These are phyloP conservation scores for Penicillium alfredii DNA, from an alignment of 495 filamentous ascomycete species.

Conservation along the genomic window DNA sequence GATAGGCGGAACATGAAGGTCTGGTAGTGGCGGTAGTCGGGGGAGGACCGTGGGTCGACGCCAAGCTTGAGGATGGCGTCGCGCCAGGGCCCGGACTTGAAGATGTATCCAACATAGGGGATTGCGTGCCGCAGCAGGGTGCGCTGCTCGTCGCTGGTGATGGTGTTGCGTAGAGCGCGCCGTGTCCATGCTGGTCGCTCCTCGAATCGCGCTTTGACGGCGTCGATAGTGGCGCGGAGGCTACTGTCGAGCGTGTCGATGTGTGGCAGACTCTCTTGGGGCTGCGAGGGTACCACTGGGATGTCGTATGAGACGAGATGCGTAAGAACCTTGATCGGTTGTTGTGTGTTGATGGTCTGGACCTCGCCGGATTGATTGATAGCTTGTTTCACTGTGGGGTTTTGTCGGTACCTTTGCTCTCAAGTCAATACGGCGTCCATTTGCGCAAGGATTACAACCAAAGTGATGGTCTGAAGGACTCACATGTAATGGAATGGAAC, in stretches of 20 bases:
- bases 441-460: too few relatives aligned
- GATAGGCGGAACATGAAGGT: conserved; percentile 71
- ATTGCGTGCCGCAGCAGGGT: conserved; percentile 57
- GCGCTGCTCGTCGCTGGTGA: conserved; percentile 42
- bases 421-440: too few relatives aligned
- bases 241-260: conserved; percentile 39
- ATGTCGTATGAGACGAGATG: conserved; percentile 60
- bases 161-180: conserved; percentile 63
- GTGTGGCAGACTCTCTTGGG: conserved; percentile 44
- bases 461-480: conserved; percentile 6
- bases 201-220: conserved; percentile 55
- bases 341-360: conserved; percentile 48
- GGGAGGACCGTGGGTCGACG: conserved; percentile 72
- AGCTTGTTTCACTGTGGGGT: conserved; percentile 49
- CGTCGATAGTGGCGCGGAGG: conserved; percentile 53
- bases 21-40: conserved; percentile 74
- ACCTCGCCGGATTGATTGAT: conserved; percentile 46
- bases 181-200: conserved; percentile 82
- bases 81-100: conserved; percentile 83
- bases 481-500: conserved; percentile 62
- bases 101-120: conserved; percentile 80
- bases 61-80: conserved; percentile 81
- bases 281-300: conserved; percentile 42
- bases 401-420: conserved; percentile 49
- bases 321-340: conserved; percentile 42